These are phyloP conservation scores for Rhodocollybia butyracea DNA, from an alignment of 768 basidiomycete species.

Conservation along the genomic window DNA sequence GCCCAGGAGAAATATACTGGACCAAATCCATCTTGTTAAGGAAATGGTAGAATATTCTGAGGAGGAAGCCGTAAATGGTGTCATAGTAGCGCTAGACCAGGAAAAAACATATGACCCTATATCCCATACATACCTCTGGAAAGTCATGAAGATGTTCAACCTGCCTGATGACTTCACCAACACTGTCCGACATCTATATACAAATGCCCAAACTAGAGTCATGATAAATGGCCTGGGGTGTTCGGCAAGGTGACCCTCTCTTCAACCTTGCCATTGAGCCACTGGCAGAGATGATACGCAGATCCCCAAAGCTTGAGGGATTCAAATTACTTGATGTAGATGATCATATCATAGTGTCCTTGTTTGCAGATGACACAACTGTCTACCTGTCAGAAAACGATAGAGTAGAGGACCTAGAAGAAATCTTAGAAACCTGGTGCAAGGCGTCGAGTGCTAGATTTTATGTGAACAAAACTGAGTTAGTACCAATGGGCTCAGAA, in stretches of 20 bases:
- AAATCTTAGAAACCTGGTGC: constrained; percentile 13
- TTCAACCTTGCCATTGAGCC: constrained; percentile 19
- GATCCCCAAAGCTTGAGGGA: constrained; percentile 13
- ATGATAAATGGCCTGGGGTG: constrained; percentile 25
- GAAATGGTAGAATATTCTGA: constrained; percentile 13
- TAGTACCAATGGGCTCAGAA: constrained; percentile 18
- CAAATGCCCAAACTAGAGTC: constrained; percentile 15
- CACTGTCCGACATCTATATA: constrained; percentile 16
- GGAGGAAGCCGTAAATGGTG: constrained; percentile 11
- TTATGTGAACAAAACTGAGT: constrained; percentile 19
- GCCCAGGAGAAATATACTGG: constrained; percentile 14
- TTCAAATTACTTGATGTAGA: constrained; percentile 12
- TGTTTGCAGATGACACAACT: constrained; percentile 28
- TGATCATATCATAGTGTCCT: constrained; percentile 9
- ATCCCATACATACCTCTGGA: constrained; percentile 12
- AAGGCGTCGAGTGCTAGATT: constrained; percentile 12
- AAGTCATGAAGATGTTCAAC: background rate
- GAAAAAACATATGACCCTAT: constrained; percentile 9
- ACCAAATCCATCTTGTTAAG: constrained; percentile 19
- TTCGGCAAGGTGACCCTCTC: constrained; percentile 25
- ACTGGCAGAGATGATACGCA: constrained; percentile 21
- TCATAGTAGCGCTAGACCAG: constrained; percentile 8
- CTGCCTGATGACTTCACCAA: constrained; percentile 12
- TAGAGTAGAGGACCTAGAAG: background rate
- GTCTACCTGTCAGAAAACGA: constrained; percentile 2